Percentiles rank a stretch among this genome's conserved stretches.
Conservation (phyloP, 148 eudicot genomes). For the Rhododendron ovatum region DNA sequence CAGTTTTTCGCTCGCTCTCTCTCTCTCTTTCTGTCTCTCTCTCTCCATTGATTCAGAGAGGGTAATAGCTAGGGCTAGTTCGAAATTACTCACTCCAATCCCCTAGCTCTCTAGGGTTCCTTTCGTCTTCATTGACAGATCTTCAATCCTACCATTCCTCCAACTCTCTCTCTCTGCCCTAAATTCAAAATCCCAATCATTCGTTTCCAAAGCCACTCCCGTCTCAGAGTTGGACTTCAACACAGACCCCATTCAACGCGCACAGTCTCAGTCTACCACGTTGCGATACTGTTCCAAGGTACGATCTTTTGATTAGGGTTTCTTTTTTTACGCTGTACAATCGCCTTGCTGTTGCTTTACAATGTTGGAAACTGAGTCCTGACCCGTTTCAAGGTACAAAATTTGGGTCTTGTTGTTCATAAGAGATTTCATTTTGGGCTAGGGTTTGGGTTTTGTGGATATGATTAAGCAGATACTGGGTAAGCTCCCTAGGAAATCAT, state of each 20-base stretch:
- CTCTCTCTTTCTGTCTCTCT: slow-evolving; percentile 1
- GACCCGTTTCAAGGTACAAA: slow-evolving; percentile 1
- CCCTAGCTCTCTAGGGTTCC: neutral
- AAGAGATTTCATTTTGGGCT: slow-evolving; percentile 9
- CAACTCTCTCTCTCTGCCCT: neutral
- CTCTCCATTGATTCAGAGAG: slow-evolving; percentile 1
- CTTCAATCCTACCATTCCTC: neutral
- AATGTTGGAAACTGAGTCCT: neutral
- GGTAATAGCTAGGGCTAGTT: slow-evolving; percentile 1
- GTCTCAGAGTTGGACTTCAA: neutral
- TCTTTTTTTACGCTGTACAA: neutral
- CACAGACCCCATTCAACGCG: neutral
- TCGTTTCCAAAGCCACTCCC: neutral
- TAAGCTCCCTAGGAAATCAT: slow-evolving; percentile 39
- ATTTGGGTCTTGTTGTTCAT: neutral
- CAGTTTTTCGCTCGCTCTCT: neutral
- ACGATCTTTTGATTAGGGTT: slow-evolving; percentile 8
- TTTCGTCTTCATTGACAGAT: neutral
- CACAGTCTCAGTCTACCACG: neutral
- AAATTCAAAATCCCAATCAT: neutral
- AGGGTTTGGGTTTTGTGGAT: slow-evolving; percentile 23
- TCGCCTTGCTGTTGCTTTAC: neutral
- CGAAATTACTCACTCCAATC: neutral
- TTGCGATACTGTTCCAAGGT: slow-evolving; percentile 2
- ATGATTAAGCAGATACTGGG: slow-evolving; percentile 50